Evolutionary conservation across 202 grass and related monocot genomes (phyloP), one percentile per base, ranked within the genome.

Genomic region (Digitaria exilis): DNA sequence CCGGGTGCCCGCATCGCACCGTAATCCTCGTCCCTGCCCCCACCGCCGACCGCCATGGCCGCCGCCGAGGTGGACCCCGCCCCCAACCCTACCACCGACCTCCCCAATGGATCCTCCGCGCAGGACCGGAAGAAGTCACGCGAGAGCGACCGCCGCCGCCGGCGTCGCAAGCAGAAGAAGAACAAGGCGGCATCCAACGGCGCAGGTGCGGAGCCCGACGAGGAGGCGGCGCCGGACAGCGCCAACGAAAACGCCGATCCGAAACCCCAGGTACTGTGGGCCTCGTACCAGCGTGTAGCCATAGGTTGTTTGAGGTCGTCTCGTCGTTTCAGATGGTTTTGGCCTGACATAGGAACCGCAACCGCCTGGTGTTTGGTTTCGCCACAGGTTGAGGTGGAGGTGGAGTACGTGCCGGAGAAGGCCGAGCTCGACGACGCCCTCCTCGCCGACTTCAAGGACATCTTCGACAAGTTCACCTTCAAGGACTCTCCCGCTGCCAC

Each of bases 391-490:
- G n/a, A 82, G 44, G 80, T 98, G 19, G 95, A 98, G 75, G 83
- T 98, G 11, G 96, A 98, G 85, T 98, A 95, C 82, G 91, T 98
- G 64, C 87, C 96, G 57, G 96, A 98, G 73, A 82, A 90, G 80
- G 82, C 92, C 16, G 92, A 98, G 72, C 70, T 98, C 37, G 91
- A 95, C 43, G 93, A 85, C 39, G 81, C 74, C 46, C 57, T 95
- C 9, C 86, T 95, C 15, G 92, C 89, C 35, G 92, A 91, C 55
- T 98, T 95, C 48, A 98, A 92, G 82, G 79, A 62, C 70, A 85
- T 95, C 45, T 90, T 98, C 39, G 96, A 95, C 24, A 98, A 95
- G 75, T 98, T 98, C 63, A 88, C 85, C 74, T 93, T 98, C 92
- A 93, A 77, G 73, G 96, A 93, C 48, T 15, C 84, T 67, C 82